These are phyloP conservation scores for Rubus idaeus DNA, from an alignment of 306 rosid species.

Conservation along the genomic window DNA sequence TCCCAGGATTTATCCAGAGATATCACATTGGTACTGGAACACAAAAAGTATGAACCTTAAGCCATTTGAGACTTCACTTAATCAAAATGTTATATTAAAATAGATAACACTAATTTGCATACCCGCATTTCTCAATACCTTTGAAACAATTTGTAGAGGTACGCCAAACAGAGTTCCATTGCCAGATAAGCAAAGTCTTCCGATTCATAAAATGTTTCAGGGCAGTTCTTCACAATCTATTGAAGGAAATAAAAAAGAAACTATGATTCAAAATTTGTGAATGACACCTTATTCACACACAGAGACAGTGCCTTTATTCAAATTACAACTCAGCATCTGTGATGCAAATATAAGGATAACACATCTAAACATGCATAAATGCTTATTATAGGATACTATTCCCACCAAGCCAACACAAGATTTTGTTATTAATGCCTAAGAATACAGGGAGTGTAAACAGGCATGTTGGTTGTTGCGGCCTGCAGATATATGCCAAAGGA, in stretches of 20 bases:
- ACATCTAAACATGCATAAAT: not conserved
- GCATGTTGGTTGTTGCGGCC: conserved; percentile 8
- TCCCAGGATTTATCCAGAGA: conserved; percentile 45
- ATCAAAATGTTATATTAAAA: not conserved
- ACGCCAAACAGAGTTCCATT: conserved; percentile 70
- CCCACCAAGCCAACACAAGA: not conserved
- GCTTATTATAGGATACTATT: not conserved
- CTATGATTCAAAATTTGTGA: conserved; percentile 7
- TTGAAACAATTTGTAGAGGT: conserved; percentile 50
- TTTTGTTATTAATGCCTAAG: not conserved
- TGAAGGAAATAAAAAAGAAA: conserved; percentile 32
- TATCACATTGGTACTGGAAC: conserved; percentile 46
- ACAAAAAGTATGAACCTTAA: conserved; percentile 33
- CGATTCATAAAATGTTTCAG: conserved; percentile 50
- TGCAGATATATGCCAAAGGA: not conserved
- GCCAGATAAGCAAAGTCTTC: conserved; percentile 63
- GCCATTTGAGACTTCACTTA: conserved; percentile 15
- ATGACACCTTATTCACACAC: not conserved
- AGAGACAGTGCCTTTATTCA: not conserved
- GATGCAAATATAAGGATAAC: not conserved
- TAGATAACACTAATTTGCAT: not conserved
- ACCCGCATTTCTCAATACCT: conserved; percentile 38
- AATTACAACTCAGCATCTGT: conserved; percentile 4
- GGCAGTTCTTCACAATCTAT: conserved; percentile 86
- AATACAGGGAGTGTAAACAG: not conserved